Conservation (phyloP, 106 monocot genomes). For the Platanthera guangdongensis region DNA sequence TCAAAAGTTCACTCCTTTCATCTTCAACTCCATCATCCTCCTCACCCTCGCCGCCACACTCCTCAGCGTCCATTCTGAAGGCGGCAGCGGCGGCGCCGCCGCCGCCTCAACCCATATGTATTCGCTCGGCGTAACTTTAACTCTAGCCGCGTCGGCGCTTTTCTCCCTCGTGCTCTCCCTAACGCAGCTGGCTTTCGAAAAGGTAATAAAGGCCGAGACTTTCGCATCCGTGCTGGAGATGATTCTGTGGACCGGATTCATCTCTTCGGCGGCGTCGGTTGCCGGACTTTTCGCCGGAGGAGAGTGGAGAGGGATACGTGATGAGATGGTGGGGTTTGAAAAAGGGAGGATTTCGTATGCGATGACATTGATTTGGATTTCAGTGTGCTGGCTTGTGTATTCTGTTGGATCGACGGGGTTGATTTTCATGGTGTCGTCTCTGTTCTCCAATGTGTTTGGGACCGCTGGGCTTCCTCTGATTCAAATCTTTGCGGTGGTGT, state of each 20-base stretch:
- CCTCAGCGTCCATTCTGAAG: conserved; percentile 15
- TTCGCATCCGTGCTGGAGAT: conserved; percentile 25
- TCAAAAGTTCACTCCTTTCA: conserved; percentile 33
- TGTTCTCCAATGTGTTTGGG: conserved; percentile 34
- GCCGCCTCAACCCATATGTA: conserved; percentile 10
- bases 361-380: conserved; percentile 28
- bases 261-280: conserved; percentile 10
- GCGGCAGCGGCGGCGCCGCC: background rate
- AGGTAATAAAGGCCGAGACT: conserved; percentile 19
- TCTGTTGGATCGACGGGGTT: conserved; percentile 22
- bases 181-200: conserved; percentile 27
- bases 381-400: conserved; percentile 23
- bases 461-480: conserved; percentile 22
- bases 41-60: conserved; percentile 31
- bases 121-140: conserved; percentile 15
- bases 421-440: conserved; percentile 27
- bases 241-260: conserved; percentile 9
- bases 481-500: conserved; percentile 23
- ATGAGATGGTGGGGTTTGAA: conserved; percentile 13
- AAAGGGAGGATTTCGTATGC: conserved; percentile 24
- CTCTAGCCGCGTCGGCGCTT: conserved; percentile 20
- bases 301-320: conserved; percentile 19
- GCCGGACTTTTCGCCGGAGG: conserved; percentile 27
- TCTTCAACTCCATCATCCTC: conserved; percentile 37
- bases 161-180: conserved; percentile 23